These are phyloP conservation scores for Coemansia sp. DNA, from an alignment of 192 early-diverging fungal genomes.

Conservation along the genomic window DNA sequence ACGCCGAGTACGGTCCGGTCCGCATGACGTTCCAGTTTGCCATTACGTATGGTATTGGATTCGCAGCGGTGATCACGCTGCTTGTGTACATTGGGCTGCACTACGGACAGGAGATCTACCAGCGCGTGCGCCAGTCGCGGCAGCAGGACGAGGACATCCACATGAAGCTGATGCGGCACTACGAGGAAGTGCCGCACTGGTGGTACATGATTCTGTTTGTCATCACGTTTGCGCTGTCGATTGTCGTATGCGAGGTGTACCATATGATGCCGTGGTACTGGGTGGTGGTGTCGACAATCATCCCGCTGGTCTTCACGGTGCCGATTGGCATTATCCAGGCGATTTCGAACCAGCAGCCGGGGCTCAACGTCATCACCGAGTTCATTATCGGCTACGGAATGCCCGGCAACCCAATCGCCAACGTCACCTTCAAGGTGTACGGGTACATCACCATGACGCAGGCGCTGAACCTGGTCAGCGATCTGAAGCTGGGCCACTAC, in stretches of 20 bases:
- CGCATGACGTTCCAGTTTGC: constrained; percentile 74
- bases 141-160: constrained; percentile 70
- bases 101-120: constrained; percentile 66
- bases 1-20: constrained; percentile 64
- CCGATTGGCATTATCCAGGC: constrained; percentile 83
- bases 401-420: constrained; percentile 79
- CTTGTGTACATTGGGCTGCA: constrained; percentile 69
- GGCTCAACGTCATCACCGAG: constrained; percentile 84
- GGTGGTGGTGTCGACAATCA: constrained; percentile 59
- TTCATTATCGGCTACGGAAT: constrained; percentile 79
- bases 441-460: constrained; percentile 81
- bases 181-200: constrained; percentile 76
- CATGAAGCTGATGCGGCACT: constrained; percentile 67
- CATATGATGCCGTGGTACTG: constrained; percentile 70
- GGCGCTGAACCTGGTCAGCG: constrained; percentile 66
- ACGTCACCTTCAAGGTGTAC: constrained; percentile 85
- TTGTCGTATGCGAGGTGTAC: constrained; percentile 51
- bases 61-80: constrained; percentile 69
- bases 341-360: constrained; percentile 73
- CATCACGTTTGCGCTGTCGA: constrained; percentile 36
- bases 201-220: constrained; percentile 64
- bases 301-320: constrained; percentile 66
- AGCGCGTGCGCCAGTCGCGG: constrained; percentile 62
- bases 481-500: constrained; percentile 77
- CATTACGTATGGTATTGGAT: constrained; percentile 67